phyloP scores from a whole-genome alignment of 495 filamentous ascomycete genomes.

The Penicillium lagena region DNA sequence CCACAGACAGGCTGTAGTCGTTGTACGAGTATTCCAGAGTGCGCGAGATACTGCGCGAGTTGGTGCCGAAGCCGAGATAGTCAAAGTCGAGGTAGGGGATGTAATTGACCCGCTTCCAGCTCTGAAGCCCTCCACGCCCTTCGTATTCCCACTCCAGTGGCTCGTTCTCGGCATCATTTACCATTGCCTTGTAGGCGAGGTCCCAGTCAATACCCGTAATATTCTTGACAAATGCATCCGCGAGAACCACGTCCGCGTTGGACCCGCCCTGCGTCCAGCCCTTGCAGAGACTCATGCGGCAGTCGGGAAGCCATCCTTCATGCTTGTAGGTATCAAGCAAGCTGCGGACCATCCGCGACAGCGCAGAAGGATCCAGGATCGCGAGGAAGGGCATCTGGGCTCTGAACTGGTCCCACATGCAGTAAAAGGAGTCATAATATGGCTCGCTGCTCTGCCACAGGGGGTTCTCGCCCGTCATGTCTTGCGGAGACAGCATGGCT shows the following conservation, averaged over 20 bases:
- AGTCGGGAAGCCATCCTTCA: conserved; percentile 65
- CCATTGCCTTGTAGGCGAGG: conserved; percentile 61
- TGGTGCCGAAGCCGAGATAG: conserved; percentile 60
- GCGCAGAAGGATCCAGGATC: conserved; percentile 56
- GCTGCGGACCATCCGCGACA: conserved; percentile 60
- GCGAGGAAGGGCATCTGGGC: conserved; percentile 66
- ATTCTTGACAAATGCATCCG: conserved; percentile 64
- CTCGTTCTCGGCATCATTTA: conserved; percentile 74
- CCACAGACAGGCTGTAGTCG: conserved; percentile 62
- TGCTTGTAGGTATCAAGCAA: conserved; percentile 69
- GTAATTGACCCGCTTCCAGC: conserved; percentile 62
- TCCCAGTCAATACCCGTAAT: conserved; percentile 62
- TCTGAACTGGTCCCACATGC: conserved; percentile 69
- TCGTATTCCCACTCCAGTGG: conserved; percentile 65
- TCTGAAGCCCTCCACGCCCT: conserved; percentile 62
- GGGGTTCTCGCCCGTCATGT: conserved; percentile 75
- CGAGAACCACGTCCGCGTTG: conserved; percentile 67
- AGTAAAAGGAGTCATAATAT: conserved; percentile 76
- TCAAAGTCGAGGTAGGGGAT: conserved; percentile 68
- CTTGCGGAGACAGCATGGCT: conserved; percentile 68
- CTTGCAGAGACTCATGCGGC: conserved; percentile 60
- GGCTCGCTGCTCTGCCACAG: conserved; percentile 65
- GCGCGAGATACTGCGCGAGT: conserved; percentile 64
- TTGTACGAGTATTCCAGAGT: conserved; percentile 76
- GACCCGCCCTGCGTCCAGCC: conserved; percentile 74